Base-by-base conservation (phyloP, 2,329 filamentous ascomycete species). In the Fusarium xylarioides region DNA sequence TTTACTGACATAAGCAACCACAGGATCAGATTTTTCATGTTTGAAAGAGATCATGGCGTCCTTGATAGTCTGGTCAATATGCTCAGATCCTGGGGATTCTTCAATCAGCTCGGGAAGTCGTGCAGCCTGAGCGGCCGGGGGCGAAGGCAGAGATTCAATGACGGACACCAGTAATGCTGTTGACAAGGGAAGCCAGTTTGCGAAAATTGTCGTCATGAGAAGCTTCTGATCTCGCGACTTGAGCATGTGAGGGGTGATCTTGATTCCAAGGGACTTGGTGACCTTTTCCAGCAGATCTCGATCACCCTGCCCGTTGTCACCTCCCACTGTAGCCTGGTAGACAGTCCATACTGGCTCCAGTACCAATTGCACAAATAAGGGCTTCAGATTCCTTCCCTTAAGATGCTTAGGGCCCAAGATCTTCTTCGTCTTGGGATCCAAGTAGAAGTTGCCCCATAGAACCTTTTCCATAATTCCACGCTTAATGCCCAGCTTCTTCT, bases 401-500 rank as follows among this genome's bases (percentile, higher is more conserved):
- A 99, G 86, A 84, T 99, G 96, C 82, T 97, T 98, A 34, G 91
- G 90, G 2, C 92, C 93, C 11, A 99, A 86, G 1, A 99, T 92
- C 79, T 97, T 94, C 82, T 97, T 99, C 2, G 95, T 97, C 83
- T 98, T 99, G 11, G 96, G 95, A 79, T 99, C 96, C 49, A 99
- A 85, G 81, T 98, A 99, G 81, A 93, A 99, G 80, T 95, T 95
- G 50, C 96, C 96, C 96, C 96, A 99, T 1, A 99, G 87, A 0
- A 98, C 94, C 80, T 96, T 98, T 82, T 99, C 95, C 79, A 99
- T 88, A 1, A 93, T 84, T 32, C 90, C 91, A 52, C 95, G 89
- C 83, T 97, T 98, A 82, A 98, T 97, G 19, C 96, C 95, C 11
- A 99, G 88, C 82, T 99, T 99, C 86, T 95, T 97, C 83, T 98